Percentiles rank a stretch among this genome's conserved stretches.
These are phyloP conservation scores for Ustilago trichophora DNA, from an alignment of 1,284 basidiomycete species.

Conservation along the genomic window DNA sequence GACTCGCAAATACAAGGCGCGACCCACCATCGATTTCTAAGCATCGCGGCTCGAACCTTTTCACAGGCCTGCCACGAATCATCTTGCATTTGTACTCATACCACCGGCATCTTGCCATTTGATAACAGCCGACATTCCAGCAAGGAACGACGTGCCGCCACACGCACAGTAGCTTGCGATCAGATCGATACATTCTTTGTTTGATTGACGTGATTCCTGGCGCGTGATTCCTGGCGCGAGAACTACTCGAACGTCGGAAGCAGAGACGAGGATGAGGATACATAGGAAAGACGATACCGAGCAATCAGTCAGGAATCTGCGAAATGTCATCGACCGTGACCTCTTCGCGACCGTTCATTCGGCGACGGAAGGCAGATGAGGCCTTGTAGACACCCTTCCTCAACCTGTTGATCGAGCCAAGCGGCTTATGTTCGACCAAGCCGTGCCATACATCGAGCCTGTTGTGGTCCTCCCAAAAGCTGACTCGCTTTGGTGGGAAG, in stretches of 20 bases:
- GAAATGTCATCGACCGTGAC: conserved; percentile 27
- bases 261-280: neutral
- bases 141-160: too few species aligned
- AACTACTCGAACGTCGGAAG: too few species aligned
- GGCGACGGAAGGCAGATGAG: conserved; percentile 17
- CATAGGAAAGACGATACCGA: too few species aligned
- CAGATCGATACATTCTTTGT: too few species aligned
- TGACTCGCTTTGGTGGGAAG: conserved; percentile 40
- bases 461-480: conserved; percentile 58
- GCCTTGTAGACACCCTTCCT: conserved; percentile 51
- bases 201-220: too few species aligned
- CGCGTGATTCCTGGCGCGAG: too few species aligned
- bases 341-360: conserved; percentile 31
- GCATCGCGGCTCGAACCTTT: neutral
- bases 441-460: conserved; percentile 58
- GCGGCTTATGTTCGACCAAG: conserved; percentile 44
- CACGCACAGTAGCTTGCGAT: too few species aligned
- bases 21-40: conserved; percentile 47
- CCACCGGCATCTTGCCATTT: neutral
- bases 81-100: conserved; percentile 19
- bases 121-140: too few species aligned
- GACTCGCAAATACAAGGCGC: conserved; percentile 44
- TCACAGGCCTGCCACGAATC: too few species aligned
- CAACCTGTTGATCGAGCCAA: conserved; percentile 56
- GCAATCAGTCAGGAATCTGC: conserved; percentile 38